Conservation (phyloP, 106 monocot species). For the Amphibolis antarctica region DNA sequence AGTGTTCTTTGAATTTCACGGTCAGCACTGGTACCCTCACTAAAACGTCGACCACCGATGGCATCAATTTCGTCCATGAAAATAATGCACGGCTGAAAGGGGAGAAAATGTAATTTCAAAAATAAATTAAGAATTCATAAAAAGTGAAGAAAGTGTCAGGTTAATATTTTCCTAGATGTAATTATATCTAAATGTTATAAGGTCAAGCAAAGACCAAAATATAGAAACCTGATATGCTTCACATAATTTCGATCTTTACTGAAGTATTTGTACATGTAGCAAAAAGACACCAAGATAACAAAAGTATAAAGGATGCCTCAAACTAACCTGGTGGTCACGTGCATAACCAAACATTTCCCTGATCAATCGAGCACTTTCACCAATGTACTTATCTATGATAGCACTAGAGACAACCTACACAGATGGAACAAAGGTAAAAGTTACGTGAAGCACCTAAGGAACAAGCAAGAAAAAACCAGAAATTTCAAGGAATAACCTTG, state of each 20-base stretch:
- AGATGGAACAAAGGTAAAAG: neutral
- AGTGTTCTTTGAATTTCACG: slow-evolving; percentile 93
- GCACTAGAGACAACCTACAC: slow-evolving; percentile 87
- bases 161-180: too few species aligned
- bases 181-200: too few species aligned
- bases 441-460: neutral
- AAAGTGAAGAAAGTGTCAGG: too few species aligned
- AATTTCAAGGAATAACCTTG: slow-evolving; percentile 26
- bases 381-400: slow-evolving; percentile 93
- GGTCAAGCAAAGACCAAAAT: too few species aligned
- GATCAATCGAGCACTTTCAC: slow-evolving; percentile 83
- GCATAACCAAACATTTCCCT: slow-evolving; percentile 94
- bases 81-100: slow-evolving; percentile 66
- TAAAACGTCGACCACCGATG: slow-evolving; percentile 85
- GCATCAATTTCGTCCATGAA: slow-evolving; percentile 98
- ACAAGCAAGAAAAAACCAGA: neutral
- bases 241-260: too few species aligned
- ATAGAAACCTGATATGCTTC: too few species aligned
- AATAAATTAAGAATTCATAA: neutral
- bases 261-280: neutral
- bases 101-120: neutral
- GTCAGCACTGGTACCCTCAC: slow-evolving; percentile 91
- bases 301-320: too few species aligned
- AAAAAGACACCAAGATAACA: neutral
- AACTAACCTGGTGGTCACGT: slow-evolving; percentile 61